Base-by-base conservation (phyloP, 176 grass and related monocot species). In the Leersia perrieri region DNA sequence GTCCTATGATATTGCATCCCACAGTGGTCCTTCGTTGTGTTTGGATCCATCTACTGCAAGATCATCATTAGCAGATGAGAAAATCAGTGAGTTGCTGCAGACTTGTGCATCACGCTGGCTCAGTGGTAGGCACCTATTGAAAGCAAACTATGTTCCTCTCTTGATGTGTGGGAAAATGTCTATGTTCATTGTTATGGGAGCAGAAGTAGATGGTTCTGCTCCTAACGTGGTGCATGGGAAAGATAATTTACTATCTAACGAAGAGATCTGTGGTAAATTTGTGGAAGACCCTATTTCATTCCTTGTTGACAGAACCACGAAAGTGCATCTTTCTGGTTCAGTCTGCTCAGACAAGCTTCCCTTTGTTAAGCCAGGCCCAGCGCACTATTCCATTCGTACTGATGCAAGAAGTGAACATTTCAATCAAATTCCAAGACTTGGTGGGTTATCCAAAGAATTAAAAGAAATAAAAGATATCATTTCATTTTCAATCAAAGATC, bases 361-460 rank as follows among this genome's bases (percentile, higher is more conserved):
- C 5, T 76, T 78, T 27, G 72, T 80, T 68, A 82, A 73, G 49
- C 67, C 6, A 72, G 35, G 2, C 58, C 70, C 70, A 66, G 35
- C 41, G 14, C 68, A 88, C 41, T 6, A 84, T 84, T 60, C 63
- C 1, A 18, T 30, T 12, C 14, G 3, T 69, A 27, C 64, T 36
- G 57, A 77, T 45, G 72, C 26, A 84, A 53, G 25, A 34, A 82
- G 58, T 41, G 80, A 83, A 66, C 36, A 83, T 67, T 55, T 31
- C 70, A 74, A 25, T 31, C 30, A 60, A 39, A 23, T 58, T 80
- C 64, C 70, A 53, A 91, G 53, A 75, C 77, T 92, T 60, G 95
- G 95, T 92, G 90, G 95, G 11, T 75, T 98, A 70, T 92, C 85
- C 45, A 89, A 92, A 89, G 95, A 94, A 61, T 92, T 78, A 63